phyloP scores from a whole-genome alignment of 1,284 basidiomycete genomes.

The Ganoderma resinaceum region DNA sequence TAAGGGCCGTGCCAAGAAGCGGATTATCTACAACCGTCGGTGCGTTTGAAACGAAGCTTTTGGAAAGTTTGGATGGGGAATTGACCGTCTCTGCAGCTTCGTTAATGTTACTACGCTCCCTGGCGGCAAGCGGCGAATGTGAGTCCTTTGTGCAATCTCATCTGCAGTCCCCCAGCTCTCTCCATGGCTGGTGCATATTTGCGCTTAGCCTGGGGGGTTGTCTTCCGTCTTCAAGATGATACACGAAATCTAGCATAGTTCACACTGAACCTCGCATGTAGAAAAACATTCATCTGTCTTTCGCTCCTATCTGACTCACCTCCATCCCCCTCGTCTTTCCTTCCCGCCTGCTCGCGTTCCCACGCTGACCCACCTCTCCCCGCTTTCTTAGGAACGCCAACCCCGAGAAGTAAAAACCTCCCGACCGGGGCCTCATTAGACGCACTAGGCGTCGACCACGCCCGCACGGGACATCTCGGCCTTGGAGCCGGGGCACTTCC shows the following conservation, averaged over 20 bases:
- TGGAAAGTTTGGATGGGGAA: not conserved
- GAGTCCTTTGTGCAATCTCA: constrained; percentile 50
- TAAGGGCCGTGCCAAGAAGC: constrained; percentile 97
- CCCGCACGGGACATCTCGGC: constrained; percentile 12
- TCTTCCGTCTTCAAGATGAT: constrained; percentile 61
- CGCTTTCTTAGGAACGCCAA: constrained; percentile 73
- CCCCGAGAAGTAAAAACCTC: constrained; percentile 74
- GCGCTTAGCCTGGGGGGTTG: constrained; percentile 11
- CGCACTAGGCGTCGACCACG: constrained; percentile 32
- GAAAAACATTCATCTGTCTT: constrained; percentile 87
- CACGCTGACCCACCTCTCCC: constrained; percentile 38
- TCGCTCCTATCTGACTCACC: constrained; percentile 90
- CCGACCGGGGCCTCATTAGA: constrained; percentile 21
- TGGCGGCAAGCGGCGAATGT: constrained; percentile 97
- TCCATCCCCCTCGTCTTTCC: constrained; percentile 27
- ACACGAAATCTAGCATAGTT: constrained; percentile 82
- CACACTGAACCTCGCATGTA: constrained; percentile 87
- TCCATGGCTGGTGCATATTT: constrained; percentile 1
- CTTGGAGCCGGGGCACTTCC: constrained; percentile 11
- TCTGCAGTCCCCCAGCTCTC: constrained; percentile 14
- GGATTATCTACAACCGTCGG: constrained; percentile 94
- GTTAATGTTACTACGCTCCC: constrained; percentile 93
- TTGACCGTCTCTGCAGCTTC: constrained; percentile 63
- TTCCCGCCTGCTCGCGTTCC: constrained; percentile 18
- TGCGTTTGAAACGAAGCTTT: constrained; percentile 47